Evolutionary conservation across 1,139 yeast genomes (phyloP).

Genomic region (Yueomyces sp.): DNA sequence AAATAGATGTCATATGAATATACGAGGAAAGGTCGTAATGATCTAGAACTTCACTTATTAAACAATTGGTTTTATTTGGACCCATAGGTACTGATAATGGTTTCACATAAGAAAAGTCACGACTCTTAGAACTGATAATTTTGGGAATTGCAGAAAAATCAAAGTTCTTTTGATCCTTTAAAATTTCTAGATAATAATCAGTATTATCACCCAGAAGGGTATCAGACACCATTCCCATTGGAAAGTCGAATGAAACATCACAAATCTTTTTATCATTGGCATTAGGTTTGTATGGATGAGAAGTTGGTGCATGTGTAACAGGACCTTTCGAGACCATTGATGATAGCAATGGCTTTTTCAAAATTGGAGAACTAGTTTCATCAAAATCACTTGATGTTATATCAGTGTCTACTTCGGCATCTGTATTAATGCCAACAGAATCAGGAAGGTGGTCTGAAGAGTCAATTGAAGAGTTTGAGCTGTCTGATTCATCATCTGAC

Average conservation of each 20-base stretch:
- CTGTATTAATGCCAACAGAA: conserved; percentile 20
- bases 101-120: conserved; percentile 62
- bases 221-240: conserved; percentile 61
- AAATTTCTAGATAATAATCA: conserved; percentile 33
- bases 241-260: conserved; percentile 57
- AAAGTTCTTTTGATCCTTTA: conserved; percentile 60
- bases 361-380: background rate
- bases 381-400: conserved; percentile 14
- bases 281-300: conserved; percentile 36
- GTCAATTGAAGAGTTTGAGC: background rate
- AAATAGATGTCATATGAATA: conserved; percentile 51
- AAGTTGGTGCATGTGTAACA: conserved; percentile 42
- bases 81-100: conserved; percentile 81
- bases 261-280: conserved; percentile 50
- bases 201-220: conserved; percentile 66
- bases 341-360: background rate
- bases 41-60: conserved; percentile 56
- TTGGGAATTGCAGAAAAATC: conserved; percentile 49
- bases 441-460: conserved; percentile 9
- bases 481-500: background rate
- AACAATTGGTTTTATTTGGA: conserved; percentile 82
- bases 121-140: conserved; percentile 28
- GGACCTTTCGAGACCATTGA: conserved; percentile 21
- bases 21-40: conserved; percentile 44
- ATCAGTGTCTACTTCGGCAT: conserved; percentile 12